Base-by-base conservation (phyloP, 176 grass and related monocot species). In the Avena insularis region DNA sequence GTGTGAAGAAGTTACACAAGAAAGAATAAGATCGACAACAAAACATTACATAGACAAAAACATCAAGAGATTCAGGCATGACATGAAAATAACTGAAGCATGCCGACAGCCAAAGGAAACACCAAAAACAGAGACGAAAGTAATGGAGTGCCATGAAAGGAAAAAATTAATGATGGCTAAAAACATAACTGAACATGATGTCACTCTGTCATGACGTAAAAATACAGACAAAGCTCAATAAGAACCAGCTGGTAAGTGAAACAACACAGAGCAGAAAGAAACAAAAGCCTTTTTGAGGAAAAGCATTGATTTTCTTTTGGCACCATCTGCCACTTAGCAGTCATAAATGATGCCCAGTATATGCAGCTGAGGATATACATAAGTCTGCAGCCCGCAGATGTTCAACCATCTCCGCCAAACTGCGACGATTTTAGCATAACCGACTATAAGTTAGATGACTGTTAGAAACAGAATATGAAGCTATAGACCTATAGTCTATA, bases 401-500 rank as follows among this genome's bases (percentile, higher is more conserved):
- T 85, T 67, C 73, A 86, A 67, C 83, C 87, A 83, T 83, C 72
- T 64, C 79, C 78, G 36, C 68, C 84, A 92, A 81, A 73, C 72
- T 60, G 83, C 77, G 40, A 68, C 84, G 74, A 58, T 64, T 85
- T 53, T 87, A 86, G 75, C 23, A 82, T 74, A 29, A 86, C 71
- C 8, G 58, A 89, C 76, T 50, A 84, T 87, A 84, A 88, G 88
- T 96, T 88, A 92, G 87, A 81, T 81, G 75, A 47, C 45, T 83
- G 73, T 75, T 88, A 93, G 83, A 86, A 86, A 83, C 73, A 88
- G 56, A 57, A 84, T 83, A 89, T 1, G 48, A 51, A 76, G 73
- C 73, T 76, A 76, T 51, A 88, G 50, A 88, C 86, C 94, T 96
- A 70, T 0, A 70, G 75, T 77, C 48, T 77, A 80, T 97, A 97